A percentile compares a stretch with the other conserved stretches of the same genome.
These are phyloP conservation scores for Neofusicoccum sp. DNA, from an alignment of 2,329 filamentous ascomycete species.

Conservation along the genomic window DNA sequence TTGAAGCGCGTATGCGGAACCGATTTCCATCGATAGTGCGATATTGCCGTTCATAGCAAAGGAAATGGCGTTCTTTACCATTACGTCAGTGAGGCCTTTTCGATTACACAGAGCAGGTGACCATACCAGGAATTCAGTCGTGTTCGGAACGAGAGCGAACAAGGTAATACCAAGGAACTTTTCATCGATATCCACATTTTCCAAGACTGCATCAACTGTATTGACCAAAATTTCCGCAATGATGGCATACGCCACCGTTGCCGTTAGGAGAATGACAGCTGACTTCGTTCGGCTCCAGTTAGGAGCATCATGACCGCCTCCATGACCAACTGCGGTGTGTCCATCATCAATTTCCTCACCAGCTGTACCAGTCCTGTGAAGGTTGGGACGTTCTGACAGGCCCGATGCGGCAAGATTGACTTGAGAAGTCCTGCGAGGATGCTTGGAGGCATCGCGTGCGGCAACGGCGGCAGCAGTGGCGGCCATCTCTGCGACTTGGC, in stretches of 20 bases:
- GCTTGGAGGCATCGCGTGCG: constrained; percentile 66
- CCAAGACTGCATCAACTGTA: constrained; percentile 93
- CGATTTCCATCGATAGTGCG: constrained; percentile 97
- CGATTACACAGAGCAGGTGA: background rate
- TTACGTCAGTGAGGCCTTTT: background rate
- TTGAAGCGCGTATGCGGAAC: constrained; percentile 92
- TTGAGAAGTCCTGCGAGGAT: constrained; percentile 51
- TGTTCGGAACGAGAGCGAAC: constrained; percentile 96
- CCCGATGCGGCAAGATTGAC: constrained; percentile 36
- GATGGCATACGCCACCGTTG: constrained; percentile 90
- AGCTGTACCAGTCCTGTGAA: constrained; percentile 38
- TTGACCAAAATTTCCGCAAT: constrained; percentile 97
- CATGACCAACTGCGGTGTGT: constrained; percentile 31
- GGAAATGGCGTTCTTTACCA: constrained; percentile 81
- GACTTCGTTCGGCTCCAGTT: constrained; percentile 96
- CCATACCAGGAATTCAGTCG: constrained; percentile 89
- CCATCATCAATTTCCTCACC: constrained; percentile 49
- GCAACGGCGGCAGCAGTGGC: constrained; percentile 87
- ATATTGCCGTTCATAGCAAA: constrained; percentile 99
- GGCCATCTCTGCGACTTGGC: constrained; percentile 89
- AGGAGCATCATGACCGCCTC: constrained; percentile 91
- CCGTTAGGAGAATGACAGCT: constrained; percentile 80
- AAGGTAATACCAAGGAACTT: constrained; percentile 97
- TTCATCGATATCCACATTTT: constrained; percentile 87
- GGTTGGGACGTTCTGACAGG: constrained; percentile 38